Evolutionary conservation across 768 basidiomycete species (phyloP).

Genomic region (Omphalotus guepiniiformis): DNA sequence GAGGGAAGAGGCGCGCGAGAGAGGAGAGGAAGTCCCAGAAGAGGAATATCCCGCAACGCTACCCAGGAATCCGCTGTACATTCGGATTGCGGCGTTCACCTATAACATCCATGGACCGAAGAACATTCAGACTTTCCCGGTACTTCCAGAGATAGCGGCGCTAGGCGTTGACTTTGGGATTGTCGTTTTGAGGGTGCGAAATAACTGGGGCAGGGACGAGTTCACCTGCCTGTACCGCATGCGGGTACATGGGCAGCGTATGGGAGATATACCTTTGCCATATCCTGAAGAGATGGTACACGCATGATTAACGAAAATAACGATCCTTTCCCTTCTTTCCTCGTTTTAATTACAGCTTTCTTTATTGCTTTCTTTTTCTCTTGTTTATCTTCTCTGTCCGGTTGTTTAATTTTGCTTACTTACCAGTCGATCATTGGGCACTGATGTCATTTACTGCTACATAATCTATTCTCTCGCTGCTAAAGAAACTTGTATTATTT

Average conservation of each 20-base stretch:
- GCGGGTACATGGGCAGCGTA: conserved; percentile 67
- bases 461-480: no score
- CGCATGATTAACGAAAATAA: no score
- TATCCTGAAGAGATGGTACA: conserved; percentile 24
- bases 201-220: conserved; percentile 82
- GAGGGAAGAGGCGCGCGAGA: conserved; percentile 28
- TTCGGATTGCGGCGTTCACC: conserved; percentile 65
- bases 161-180: conserved; percentile 82
- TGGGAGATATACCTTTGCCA: conserved; percentile 38
- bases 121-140: conserved; percentile 79
- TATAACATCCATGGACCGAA: conserved; percentile 57
- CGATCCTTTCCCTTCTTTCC: no score
- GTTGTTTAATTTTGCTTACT: no score
- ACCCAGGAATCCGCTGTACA: conserved; percentile 40
- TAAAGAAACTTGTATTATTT: no score
- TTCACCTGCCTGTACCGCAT: conserved; percentile 89
- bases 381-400: no score
- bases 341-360: no score
- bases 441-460: no score
- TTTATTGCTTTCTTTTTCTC: no score
- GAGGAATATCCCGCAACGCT: conserved; percentile 45
- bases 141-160: conserved; percentile 58
- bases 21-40: conserved; percentile 30
- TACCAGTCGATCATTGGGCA: no score
- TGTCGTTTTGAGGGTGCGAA: conserved; percentile 73